Evolutionary conservation across 2,329 filamentous ascomycete genomes (phyloP).

Genomic region (Ceratocystis albifundus): DNA sequence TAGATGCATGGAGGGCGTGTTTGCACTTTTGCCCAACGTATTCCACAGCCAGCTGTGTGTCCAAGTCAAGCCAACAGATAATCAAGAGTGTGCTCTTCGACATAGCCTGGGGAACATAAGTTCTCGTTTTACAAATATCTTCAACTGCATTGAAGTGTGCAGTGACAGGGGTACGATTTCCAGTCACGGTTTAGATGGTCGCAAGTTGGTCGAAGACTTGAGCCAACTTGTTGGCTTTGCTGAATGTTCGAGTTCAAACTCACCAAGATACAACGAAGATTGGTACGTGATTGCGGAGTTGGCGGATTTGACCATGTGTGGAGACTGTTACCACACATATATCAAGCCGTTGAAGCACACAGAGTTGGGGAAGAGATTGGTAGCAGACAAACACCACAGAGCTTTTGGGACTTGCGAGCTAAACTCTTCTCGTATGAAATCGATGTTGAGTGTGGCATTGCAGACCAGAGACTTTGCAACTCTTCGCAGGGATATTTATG

Average conservation of each 20-base stretch:
- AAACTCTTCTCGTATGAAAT: slow-evolving; percentile 69
- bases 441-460: slow-evolving; percentile 52
- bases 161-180: slow-evolving; percentile 29
- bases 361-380: slow-evolving; percentile 43
- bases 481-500: slow-evolving; percentile 20
- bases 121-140: slow-evolving; percentile 46
- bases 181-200: slow-evolving; percentile 40
- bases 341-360: slow-evolving; percentile 57
- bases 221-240: slow-evolving; percentile 36
- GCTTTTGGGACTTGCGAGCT: slow-evolving; percentile 56
- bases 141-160: slow-evolving; percentile 48
- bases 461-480: slow-evolving; percentile 14
- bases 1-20: slow-evolving; percentile 59
- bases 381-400: slow-evolving; percentile 50
- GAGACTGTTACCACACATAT: slow-evolving; percentile 62
- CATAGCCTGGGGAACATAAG: slow-evolving; percentile 41
- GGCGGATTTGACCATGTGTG: slow-evolving; percentile 71
- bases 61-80: slow-evolving; percentile 32
- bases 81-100: slow-evolving; percentile 42
- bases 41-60: slow-evolving; percentile 46
- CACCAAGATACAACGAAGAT: slow-evolving; percentile 47
- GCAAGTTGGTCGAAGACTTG: slow-evolving; percentile 52
- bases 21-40: slow-evolving; percentile 42
- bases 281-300: slow-evolving; percentile 73
- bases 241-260: slow-evolving; percentile 49